Evolutionary conservation across 73 alveolate genomes (phyloP), one percentile per base, ranked within the genome.

Genomic region (Durusdinium trenchii): DNA sequence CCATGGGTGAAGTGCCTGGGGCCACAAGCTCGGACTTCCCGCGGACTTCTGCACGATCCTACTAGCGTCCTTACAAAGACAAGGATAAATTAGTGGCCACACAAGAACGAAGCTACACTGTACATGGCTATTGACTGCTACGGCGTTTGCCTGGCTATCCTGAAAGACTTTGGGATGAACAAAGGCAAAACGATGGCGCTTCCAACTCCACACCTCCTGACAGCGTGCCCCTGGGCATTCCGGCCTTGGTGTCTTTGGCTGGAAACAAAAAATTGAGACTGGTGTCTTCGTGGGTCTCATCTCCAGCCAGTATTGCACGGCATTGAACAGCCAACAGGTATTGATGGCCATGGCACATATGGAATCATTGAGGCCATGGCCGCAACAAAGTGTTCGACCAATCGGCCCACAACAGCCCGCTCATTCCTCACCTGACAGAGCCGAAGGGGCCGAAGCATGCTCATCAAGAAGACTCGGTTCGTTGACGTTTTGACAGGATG

Each of bases 1-100:
- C 85, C 96, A 89, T 89, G 52, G 96, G 96, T 20, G 96, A 89
- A 47, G 96, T 89, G 52, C 96, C 96, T 87, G 85, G 40, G 45
- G 32, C 45, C 36, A 62, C n/a, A n/a, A n/a, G n/a, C n/a, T n/a
- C n/a, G n/a, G n/a, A n/a, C n/a, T n/a, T n/a, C n/a, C n/a, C n/a
- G n/a, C n/a, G n/a, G n/a, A n/a, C n/a, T n/a, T n/a, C n/a, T n/a
- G n/a, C n/a, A n/a, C n/a, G n/a, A n/a, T n/a, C n/a, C n/a, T n/a
- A n/a, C n/a, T n/a, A n/a, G 73, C n/a, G 30, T 23, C 73, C 30
- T 23, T 23, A 23, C 73, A 23, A 32, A 23, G 7, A 60, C 73
- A 23, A 23, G 30, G 73, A 60, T 60, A 60, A 60, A 23, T 60
- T 32, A 60, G 73, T 60, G 73, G 73, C 73, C 73, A 23, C 18